A percentile compares a stretch with the other conserved stretches of the same genome.
Evolutionary conservation across 1,284 basidiomycete genomes (phyloP).

Genomic region (Chondrostereum purpureum): DNA sequence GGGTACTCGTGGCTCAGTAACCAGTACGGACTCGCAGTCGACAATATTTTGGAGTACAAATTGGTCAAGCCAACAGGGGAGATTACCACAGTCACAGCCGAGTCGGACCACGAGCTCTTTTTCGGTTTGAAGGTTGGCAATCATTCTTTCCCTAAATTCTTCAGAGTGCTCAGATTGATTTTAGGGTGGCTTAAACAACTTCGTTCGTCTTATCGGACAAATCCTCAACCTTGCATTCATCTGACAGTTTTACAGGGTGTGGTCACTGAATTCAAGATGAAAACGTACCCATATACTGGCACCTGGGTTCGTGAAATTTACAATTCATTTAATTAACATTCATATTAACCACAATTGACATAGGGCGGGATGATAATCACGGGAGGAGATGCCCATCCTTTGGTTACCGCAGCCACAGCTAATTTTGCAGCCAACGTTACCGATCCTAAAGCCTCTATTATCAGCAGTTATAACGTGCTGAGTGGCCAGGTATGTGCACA

Average conservation of each 20-base stretch:
- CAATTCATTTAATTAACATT: not conserved
- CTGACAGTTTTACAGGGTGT: constrained; percentile 10
- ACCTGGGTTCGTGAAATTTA: constrained; percentile 33
- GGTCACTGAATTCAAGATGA: constrained; percentile 8
- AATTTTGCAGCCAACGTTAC: constrained; percentile 1
- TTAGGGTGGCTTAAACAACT: constrained; percentile 4
- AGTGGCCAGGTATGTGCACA: no score
- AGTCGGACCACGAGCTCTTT: constrained; percentile 35
- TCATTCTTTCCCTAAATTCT: not conserved
- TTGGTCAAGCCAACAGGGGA: constrained; percentile 43
- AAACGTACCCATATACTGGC: constrained; percentile 26
- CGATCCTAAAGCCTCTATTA: constrained; percentile 3
- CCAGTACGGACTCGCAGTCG: constrained; percentile 43
- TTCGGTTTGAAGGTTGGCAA: constrained; percentile 37
- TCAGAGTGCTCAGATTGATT: not conserved
- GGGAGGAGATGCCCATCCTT: not conserved
- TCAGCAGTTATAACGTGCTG: not conserved
- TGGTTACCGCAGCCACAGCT: not conserved
- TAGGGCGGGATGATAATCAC: constrained; percentile 3
- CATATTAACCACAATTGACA: not conserved
- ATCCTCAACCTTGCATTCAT: no score
- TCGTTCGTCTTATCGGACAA: not conserved
- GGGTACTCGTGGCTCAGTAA: constrained; percentile 52
- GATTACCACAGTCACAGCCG: constrained; percentile 29
- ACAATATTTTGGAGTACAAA: constrained; percentile 40